Evolutionary conservation across 2,329 filamentous ascomycete species (phyloP).

Genomic region (Myriosclerotinia scirpicola): DNA sequence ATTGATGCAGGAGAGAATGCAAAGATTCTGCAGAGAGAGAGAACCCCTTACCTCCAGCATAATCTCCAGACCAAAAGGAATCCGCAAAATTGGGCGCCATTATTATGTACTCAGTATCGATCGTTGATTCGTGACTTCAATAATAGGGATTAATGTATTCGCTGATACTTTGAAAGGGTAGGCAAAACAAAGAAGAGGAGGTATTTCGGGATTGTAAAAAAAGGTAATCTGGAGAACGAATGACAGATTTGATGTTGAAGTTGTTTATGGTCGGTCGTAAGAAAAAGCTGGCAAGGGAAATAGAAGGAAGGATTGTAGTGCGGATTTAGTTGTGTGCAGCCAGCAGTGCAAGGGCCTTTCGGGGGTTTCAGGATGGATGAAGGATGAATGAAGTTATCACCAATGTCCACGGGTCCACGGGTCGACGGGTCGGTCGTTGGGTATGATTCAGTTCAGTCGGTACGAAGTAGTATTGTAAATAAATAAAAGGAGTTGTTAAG

Average conservation of each 20-base stretch:
- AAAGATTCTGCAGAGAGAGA: not conserved
- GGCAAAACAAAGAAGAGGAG: not conserved
- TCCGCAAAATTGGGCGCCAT: constrained; percentile 87
- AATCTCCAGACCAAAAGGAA: constrained; percentile 98
- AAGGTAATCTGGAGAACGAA: constrained; percentile 3
- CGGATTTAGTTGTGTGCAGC: constrained; percentile 8
- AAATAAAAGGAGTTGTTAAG: not conserved
- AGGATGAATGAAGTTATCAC: constrained; percentile 6
- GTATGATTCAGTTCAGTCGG: not conserved
- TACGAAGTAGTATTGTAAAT: not conserved
- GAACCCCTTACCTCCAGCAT: constrained; percentile 73
- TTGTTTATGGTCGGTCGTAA: not conserved
- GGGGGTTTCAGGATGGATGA: not conserved
- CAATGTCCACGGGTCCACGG: not conserved
- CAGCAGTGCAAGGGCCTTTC: constrained; percentile 15
- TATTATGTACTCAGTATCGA: constrained; percentile 25
- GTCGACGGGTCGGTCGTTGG: too few relatives aligned
- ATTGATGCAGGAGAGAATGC: constrained; percentile 4
- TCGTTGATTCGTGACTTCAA: constrained; percentile 18
- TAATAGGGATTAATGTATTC: constrained; percentile 5
- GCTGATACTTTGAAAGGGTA: not conserved
- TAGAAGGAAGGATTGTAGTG: constrained; percentile 13
- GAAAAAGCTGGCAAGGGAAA: constrained; percentile 9
- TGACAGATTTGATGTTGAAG: constrained; percentile 14
- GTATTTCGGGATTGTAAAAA: not conserved